Evolutionary conservation across 73 alveolate species (phyloP), one percentile per base, ranked within the genome.

Genomic region (Paramecium octaurelia): DNA sequence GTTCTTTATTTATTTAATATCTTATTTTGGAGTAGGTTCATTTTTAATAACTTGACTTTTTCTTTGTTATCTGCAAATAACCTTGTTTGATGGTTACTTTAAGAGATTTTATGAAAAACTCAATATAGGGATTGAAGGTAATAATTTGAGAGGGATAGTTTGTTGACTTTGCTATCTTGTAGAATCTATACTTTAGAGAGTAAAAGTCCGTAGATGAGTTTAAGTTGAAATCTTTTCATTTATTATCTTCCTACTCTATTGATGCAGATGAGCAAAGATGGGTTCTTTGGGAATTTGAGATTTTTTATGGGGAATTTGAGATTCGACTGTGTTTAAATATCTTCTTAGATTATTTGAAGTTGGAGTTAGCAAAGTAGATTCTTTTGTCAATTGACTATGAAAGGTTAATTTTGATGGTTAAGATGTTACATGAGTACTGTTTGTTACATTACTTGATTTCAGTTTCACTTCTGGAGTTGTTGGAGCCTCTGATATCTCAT

Each of bases 391-490:
- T 64, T 64, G 84, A 64, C 84, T 64, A 31, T 27, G 11, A 6
- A 12, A 64, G 0, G 0, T 0, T 34, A 23, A 11, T 64, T 64
- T 64, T 23, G 84, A 64, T 64, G 42, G 20, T 64, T 64, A 14
- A 27, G 84, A 11, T 27, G 84, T 64, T 8, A 64, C 31, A 64
- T 64, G 84, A 9, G 84, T 64, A 27, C 84, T 64, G 27, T 0
- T 24, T 0, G 84, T 64, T 23, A 50, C 3, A 6, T 27, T 64
- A 64, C 84, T 64, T 23, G 84, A 64, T 64, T 64, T 64, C 1
- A 64, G 84, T 31, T 64, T 27, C 42, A 64, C 27, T 64, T 64
- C 84, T 31, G 84, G 84, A 64, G 84, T 64, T 64, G 84, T 64
- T 64, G 84, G 84, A 24, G 84, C 84, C 8, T 64, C 84, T 64